Evolutionary conservation across 1,284 basidiomycete genomes (phyloP).

Genomic region (Mycosarcoma mackinlayi): DNA sequence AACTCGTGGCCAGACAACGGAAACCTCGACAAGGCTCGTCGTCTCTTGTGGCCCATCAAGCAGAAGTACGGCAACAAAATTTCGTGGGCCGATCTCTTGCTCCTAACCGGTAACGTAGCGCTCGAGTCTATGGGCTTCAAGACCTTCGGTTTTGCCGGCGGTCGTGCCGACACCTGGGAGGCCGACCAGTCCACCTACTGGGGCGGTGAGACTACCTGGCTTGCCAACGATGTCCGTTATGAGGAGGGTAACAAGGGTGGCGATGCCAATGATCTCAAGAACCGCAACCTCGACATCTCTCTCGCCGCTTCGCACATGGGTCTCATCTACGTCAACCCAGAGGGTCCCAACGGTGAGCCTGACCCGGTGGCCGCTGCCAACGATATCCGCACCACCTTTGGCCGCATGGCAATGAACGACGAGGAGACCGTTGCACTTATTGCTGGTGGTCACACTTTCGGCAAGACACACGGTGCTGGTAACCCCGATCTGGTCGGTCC

Average conservation of each 20-base stretch:
- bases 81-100: conserved; percentile 39
- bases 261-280: conserved; percentile 38
- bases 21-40: conserved; percentile 45
- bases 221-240: conserved; percentile 46
- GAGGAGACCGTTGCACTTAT: conserved; percentile 44
- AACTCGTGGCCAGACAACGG: conserved; percentile 50
- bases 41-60: conserved; percentile 49
- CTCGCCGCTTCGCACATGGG: conserved; percentile 44
- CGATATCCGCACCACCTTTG: conserved; percentile 45
- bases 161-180: conserved; percentile 46
- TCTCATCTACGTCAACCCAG: conserved; percentile 48
- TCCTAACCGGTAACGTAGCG: conserved; percentile 41
- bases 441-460: conserved; percentile 48
- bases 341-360: conserved; percentile 41
- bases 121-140: conserved; percentile 51
- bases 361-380: conserved; percentile 41
- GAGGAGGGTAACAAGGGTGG: conserved; percentile 33
- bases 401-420: conserved; percentile 49
- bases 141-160: conserved; percentile 45
- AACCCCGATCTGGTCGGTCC: conserved; percentile 33
- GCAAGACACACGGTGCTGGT: conserved; percentile 49
- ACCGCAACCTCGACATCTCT: conserved; percentile 32
- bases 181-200: conserved; percentile 47
- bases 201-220: conserved; percentile 49
- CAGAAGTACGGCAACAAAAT: conserved; percentile 50